Percentiles rank a stretch among this genome's conserved stretches.
Evolutionary conservation across 805 yeast genomes (phyloP).

Genomic region (Kuraishia cidri): DNA sequence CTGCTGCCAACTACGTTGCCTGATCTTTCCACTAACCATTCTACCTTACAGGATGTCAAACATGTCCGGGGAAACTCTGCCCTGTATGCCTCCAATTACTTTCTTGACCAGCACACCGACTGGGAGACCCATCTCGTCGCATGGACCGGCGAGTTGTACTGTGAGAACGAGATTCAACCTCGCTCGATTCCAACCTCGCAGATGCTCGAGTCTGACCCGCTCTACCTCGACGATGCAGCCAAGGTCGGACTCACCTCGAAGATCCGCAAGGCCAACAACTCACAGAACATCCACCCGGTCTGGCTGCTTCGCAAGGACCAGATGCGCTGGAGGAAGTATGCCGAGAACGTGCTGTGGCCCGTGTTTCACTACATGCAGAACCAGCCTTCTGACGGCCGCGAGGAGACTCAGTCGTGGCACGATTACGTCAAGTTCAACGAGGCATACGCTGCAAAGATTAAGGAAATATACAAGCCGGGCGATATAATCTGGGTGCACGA

Average conservation of each 20-base stretch:
- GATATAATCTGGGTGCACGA: constrained; percentile 93
- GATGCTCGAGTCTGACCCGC: constrained; percentile 44
- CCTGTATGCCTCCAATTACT: constrained; percentile 64
- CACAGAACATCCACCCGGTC: constrained; percentile 67
- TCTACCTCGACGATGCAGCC: constrained; percentile 48
- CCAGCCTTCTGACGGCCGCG: constrained; percentile 58
- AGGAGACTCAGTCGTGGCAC: constrained; percentile 69
- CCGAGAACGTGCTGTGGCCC: constrained; percentile 91
- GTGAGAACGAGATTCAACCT: constrained; percentile 11
- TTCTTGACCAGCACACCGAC: constrained; percentile 51
- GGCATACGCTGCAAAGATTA: constrained; percentile 75
- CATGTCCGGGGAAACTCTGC: constrained; percentile 81
- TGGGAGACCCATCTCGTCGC: constrained; percentile 89
- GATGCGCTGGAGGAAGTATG: constrained; percentile 78
- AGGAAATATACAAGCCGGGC: constrained; percentile 71
- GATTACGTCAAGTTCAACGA: constrained; percentile 89
- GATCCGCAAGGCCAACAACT: constrained; percentile 34
- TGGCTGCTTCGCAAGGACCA: constrained; percentile 82
- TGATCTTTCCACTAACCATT: constrained; percentile 8
- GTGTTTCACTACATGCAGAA: constrained; percentile 88
- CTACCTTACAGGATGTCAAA: constrained; percentile 43
- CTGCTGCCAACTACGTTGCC: background rate
- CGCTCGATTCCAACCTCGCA: constrained; percentile 14
- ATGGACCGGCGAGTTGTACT: constrained; percentile 87
- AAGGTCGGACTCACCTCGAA: constrained; percentile 38